These are phyloP conservation scores for Penicillium coffeae DNA, from an alignment of 495 filamentous ascomycete genomes.

Conservation along the genomic window DNA sequence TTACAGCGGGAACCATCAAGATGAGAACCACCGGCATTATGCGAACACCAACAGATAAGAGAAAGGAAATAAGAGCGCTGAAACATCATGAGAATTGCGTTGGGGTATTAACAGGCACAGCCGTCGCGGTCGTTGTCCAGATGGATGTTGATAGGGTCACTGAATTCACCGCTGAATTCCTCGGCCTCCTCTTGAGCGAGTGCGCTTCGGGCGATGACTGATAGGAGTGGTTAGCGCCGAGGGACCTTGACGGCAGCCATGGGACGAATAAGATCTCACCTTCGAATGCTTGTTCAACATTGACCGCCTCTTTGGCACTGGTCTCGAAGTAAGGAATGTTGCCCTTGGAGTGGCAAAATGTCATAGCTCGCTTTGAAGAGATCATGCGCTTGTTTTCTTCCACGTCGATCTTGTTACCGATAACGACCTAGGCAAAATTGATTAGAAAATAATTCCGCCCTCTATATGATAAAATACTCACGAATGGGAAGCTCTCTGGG, in stretches of 20 bases:
- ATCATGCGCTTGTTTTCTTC: constrained; percentile 98
- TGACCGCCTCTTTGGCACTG: constrained; percentile 96
- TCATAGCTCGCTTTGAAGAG: constrained; percentile 89
- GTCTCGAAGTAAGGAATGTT: constrained; percentile 99
- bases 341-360: constrained; percentile 96
- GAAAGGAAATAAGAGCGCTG: constrained; percentile 18
- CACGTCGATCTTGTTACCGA: constrained; percentile 99
- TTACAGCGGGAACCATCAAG: constrained; percentile 14
- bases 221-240: constrained; percentile 4
- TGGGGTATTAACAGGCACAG: constrained; percentile 72
- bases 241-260: not conserved
- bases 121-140: constrained; percentile 86
- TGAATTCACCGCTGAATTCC: constrained; percentile 87
- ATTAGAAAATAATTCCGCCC: not conserved
- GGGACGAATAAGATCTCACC: constrained; percentile 58
- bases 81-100: constrained; percentile 27
- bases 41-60: constrained; percentile 10
- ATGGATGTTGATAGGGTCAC: constrained; percentile 95
- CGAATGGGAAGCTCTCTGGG: constrained; percentile 96
- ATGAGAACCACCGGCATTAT: constrained; percentile 12
- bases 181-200: constrained; percentile 94
- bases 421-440: constrained; percentile 61
- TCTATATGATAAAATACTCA: constrained; percentile 40
- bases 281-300: constrained; percentile 98
- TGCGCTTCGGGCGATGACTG: constrained; percentile 96